These are phyloP conservation scores for Forsythia viridissima DNA, from an alignment of 257 asterid species.

Conservation along the genomic window DNA sequence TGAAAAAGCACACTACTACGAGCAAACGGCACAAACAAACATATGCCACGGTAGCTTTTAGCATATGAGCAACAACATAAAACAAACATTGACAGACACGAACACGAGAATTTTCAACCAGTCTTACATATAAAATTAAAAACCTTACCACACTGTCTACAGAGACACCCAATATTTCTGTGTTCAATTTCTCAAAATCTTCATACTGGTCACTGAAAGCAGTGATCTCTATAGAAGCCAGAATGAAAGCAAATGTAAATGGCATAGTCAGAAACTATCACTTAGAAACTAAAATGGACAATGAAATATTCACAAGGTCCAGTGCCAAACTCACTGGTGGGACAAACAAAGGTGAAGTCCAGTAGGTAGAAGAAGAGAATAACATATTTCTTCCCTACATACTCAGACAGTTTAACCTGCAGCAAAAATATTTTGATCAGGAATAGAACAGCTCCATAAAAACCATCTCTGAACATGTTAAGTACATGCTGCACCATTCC, in stretches of 20 bases:
- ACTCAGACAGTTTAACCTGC: too few species aligned
- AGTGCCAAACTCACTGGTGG: constrained; percentile 70
- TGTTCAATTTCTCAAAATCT: constrained; percentile 13
- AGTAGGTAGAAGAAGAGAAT: constrained; percentile 26
- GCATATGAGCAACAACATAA: too few species aligned
- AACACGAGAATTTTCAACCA: neutral
- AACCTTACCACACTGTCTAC: constrained; percentile 50
- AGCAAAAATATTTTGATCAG: constrained; percentile 29
- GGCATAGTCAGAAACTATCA: too few species aligned
- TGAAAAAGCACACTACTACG: too few species aligned
- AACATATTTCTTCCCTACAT: too few species aligned
- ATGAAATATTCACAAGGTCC: neutral
- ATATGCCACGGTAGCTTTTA: too few species aligned
- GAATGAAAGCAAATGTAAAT: neutral
- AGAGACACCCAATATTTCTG: constrained; percentile 50
- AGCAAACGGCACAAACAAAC: too few species aligned
- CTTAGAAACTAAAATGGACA: neutral
- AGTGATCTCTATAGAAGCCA: constrained; percentile 71
- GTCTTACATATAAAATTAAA: neutral
- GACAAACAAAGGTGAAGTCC: constrained; percentile 83
- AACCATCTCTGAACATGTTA: too few species aligned
- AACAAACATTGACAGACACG: neutral
- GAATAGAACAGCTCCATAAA: neutral
- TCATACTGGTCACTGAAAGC: constrained; percentile 57
- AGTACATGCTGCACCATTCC: too few species aligned